Conservation (phyloP, 1,284 basidiomycete genomes). For the Tilletia walkeri region DNA sequence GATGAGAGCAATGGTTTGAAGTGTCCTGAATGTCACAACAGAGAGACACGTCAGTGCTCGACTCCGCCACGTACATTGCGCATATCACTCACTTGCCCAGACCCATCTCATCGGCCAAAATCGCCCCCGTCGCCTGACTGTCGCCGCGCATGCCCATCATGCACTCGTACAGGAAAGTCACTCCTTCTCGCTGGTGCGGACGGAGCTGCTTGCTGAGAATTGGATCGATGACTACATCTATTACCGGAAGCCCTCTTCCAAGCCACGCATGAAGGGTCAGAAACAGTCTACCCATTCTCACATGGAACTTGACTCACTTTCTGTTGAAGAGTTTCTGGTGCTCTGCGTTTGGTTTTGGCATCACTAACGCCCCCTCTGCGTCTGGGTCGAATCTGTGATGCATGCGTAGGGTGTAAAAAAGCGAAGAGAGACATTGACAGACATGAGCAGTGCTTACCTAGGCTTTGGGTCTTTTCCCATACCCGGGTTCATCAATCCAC, state of each 20-base stretch:
- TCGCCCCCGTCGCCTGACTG: slow-evolving; percentile 76
- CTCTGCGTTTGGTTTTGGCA: slow-evolving; percentile 73
- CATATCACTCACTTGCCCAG: slow-evolving; percentile 21
- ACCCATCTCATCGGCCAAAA: slow-evolving; percentile 99
- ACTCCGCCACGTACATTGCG: slow-evolving; percentile 14
- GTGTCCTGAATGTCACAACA: slow-evolving; percentile 26
- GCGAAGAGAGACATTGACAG: neutral
- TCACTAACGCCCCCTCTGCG: slow-evolving; percentile 70
- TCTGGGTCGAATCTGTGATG: slow-evolving; percentile 38
- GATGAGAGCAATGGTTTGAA: slow-evolving; percentile 52
- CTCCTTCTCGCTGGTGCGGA: slow-evolving; percentile 96
- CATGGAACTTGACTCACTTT: slow-evolving; percentile 61
- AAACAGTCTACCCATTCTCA: neutral
- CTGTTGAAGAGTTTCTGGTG: slow-evolving; percentile 71
- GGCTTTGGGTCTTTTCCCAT: neutral
- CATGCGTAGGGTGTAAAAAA: slow-evolving; percentile 19
- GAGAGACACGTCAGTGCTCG: neutral
- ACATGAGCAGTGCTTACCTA: neutral
- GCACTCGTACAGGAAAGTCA: slow-evolving; percentile 96
- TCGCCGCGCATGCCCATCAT: slow-evolving; percentile 89
- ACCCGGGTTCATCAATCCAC: neutral
- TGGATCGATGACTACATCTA: slow-evolving; percentile 85
- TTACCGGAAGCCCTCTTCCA: slow-evolving; percentile 28
- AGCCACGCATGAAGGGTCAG: neutral
- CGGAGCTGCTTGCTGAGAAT: slow-evolving; percentile 79